Evolutionary conservation across 2,329 filamentous ascomycete species (phyloP), one percentile per base, ranked within the genome.

Genomic region (Ceratocystis huliohia): DNA sequence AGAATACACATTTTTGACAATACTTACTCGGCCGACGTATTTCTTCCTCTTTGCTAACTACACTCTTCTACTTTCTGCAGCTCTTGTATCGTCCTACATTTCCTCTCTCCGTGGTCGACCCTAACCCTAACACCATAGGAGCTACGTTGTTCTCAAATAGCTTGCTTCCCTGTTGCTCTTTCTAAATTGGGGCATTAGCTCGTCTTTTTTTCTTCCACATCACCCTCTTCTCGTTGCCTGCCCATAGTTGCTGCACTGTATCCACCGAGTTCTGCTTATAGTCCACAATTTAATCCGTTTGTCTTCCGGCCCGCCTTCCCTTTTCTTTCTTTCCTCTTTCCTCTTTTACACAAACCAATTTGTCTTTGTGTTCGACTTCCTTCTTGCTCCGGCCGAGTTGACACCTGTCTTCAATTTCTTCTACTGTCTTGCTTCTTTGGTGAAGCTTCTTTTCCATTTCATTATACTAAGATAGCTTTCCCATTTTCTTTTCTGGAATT

Each of bases 211-310:
- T 37, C 64, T 65, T 68, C 68, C 68, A 69, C 68, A 65, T 68
- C 66, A 68, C 66, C 68, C 64, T 68, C 64, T 68, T 69, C 64
- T 69, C 41, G 63, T 66, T 7, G 30, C 30, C 8, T 10, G 10
- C 37, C 37, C 37, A 13, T 41, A 13, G 37, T 13, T 41, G 13
- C 33, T 1, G 1, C 4, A 4, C 37, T 41, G 61, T 57, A 37
- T 56, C 63, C 44, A 64, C 64, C 45, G 20, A 22, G 45, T 22
- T 64, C 63, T 61, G n/a, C 22, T 48, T 15, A 13, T 41, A 41
- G n/a, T 50, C 45, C 64, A 64, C 61, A 56, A 46, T 64, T 66
- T 37, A 57, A 46, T 50, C 48, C 48, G 48, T 53, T 53, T 53
- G 48, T 28, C 15, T 1, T 48, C 57, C n/a, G 17, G 45, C 56